Conservation (phyloP, 2,329 filamentous ascomycete species). For the Fusarium annulatum region DNA sequence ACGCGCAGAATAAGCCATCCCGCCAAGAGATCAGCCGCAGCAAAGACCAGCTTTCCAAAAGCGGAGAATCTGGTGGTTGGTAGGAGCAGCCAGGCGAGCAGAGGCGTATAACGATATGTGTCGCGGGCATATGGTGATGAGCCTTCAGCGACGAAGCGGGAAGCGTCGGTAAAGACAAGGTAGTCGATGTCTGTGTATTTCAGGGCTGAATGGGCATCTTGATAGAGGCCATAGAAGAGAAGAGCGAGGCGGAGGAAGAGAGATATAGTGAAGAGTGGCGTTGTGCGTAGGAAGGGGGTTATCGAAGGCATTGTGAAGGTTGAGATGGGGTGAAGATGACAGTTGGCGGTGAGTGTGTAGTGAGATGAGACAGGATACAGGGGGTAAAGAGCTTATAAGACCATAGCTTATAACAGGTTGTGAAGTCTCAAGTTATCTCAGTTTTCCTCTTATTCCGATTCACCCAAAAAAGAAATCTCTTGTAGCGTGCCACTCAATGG, state of each 20-base stretch:
- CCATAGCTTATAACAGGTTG: constrained; percentile 26
- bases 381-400: background rate
- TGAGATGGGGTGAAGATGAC: constrained; percentile 37
- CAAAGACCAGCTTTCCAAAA: constrained; percentile 89
- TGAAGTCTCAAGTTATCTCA: background rate
- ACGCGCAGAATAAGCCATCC: constrained; percentile 76
- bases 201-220: constrained; percentile 89
- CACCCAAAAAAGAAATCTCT: background rate
- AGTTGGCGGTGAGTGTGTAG: constrained; percentile 39
- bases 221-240: constrained; percentile 89
- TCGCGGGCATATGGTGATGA: constrained; percentile 86
- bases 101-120: constrained; percentile 96
- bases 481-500: constrained; percentile 28
- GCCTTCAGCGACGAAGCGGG: constrained; percentile 76
- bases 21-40: constrained; percentile 82
- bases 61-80: constrained; percentile 81
- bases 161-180: constrained; percentile 95
- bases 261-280: constrained; percentile 66
- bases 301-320: constrained; percentile 39
- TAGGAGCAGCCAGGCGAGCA: constrained; percentile 90
- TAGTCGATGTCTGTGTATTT: constrained; percentile 99
- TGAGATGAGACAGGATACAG: constrained; percentile 5
- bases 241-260: constrained; percentile 76
- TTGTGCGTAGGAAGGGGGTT: constrained; percentile 47
- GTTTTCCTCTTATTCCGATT: background rate